Conservation (phyloP, 2,329 filamentous ascomycete species). For the Fusarium sp. region DNA sequence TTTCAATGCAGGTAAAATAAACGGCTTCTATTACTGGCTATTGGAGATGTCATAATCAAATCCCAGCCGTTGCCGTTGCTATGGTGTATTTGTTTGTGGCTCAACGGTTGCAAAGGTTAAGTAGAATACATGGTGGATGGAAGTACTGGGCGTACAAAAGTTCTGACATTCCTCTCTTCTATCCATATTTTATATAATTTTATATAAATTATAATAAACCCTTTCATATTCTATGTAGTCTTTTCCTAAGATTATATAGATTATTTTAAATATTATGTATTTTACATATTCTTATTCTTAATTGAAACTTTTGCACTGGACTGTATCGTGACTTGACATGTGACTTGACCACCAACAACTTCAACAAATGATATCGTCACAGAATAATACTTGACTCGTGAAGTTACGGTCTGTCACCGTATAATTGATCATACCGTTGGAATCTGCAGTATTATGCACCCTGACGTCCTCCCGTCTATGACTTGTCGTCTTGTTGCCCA, state of each 20-base stretch:
- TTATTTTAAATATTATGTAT: too few species aligned
- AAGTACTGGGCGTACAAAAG: too few species aligned
- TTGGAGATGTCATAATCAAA: neutral
- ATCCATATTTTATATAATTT: too few species aligned
- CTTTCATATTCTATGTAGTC: too few species aligned
- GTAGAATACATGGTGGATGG: neutral
- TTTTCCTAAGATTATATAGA: too few species aligned
- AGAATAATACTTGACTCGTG: conserved; percentile 9
- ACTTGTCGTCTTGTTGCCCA: conserved; percentile 22
- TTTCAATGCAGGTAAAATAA: neutral
- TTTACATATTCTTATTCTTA: too few species aligned
- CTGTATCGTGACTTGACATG: conserved; percentile 43
- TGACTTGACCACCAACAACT: conserved; percentile 27
- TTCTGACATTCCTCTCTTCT: too few species aligned
- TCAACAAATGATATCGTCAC: neutral
- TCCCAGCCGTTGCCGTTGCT: neutral
- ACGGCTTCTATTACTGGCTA: neutral
- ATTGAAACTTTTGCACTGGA: too few species aligned
- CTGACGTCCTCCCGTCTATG: conserved; percentile 5
- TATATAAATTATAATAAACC: too few species aligned
- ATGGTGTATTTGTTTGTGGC: conserved; percentile 7
- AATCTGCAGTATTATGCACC: conserved; percentile 21
- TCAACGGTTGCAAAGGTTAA: conserved; percentile 18
- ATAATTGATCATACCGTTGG: neutral
- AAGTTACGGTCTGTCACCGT: neutral